A percentile compares a stretch with the other conserved stretches of the same genome.
Conservation (phyloP, 1,284 basidiomycete species). For the Tylopilus orsonianus region DNA sequence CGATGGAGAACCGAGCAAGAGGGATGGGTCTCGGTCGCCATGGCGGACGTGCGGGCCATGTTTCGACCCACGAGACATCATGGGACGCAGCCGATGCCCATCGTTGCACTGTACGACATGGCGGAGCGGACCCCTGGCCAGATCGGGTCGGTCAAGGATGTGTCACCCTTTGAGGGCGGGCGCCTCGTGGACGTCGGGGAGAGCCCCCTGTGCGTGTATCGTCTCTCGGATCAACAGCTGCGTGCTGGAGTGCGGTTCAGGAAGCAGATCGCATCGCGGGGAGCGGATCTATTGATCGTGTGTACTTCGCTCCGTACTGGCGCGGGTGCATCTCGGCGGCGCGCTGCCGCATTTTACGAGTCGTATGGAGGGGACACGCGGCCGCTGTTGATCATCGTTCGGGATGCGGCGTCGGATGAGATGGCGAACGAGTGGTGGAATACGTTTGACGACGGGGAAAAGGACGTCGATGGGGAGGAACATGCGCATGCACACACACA, state of each 20-base stretch:
- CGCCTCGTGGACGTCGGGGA: slow-evolving; percentile 21
- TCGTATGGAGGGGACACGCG: slow-evolving; percentile 31
- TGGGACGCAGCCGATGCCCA: slow-evolving; percentile 11
- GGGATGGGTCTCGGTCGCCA: slow-evolving; percentile 20
- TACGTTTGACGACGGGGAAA: neutral
- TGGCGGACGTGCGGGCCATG: slow-evolving; percentile 29
- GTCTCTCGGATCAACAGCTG: slow-evolving; percentile 23
- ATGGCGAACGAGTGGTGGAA: slow-evolving; percentile 26
- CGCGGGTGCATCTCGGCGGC: slow-evolving; percentile 8
- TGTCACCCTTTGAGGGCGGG: slow-evolving; percentile 18
- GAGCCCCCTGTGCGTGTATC: slow-evolving; percentile 23
- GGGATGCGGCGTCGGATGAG: slow-evolving; percentile 23
- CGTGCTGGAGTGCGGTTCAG: slow-evolving; percentile 25
- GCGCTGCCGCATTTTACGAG: slow-evolving; percentile 17
- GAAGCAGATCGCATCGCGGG: slow-evolving; percentile 24
- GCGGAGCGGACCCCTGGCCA: slow-evolving; percentile 9
- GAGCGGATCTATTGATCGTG: slow-evolving; percentile 29
- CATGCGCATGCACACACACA: neutral
- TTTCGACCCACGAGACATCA: slow-evolving; percentile 12
- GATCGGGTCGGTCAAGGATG: slow-evolving; percentile 13
- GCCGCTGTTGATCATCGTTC: slow-evolving; percentile 28
- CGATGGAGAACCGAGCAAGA: slow-evolving; percentile 24
- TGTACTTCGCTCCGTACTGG: slow-evolving; percentile 19
- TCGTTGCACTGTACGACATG: slow-evolving; percentile 26
- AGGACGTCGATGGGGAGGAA: neutral